Conservation (phyloP, 2,329 filamentous ascomycete species). For the Cladorrhinum sp. region DNA sequence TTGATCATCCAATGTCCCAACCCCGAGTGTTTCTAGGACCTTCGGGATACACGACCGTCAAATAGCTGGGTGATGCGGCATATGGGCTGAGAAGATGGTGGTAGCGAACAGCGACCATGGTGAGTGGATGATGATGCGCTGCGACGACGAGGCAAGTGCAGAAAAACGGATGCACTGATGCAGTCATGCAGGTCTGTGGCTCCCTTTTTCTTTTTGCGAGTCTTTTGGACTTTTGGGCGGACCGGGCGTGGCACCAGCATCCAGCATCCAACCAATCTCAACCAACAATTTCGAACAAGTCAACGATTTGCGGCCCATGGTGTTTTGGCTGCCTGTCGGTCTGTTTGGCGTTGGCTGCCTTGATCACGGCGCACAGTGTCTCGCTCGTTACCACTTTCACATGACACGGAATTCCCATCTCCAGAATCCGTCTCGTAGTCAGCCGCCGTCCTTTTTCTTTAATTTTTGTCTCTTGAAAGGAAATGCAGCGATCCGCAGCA, state of each 20-base stretch:
- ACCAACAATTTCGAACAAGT: background rate
- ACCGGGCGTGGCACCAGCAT: no score
- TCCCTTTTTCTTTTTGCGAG: background rate
- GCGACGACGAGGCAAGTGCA: background rate
- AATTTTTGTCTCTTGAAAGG: no score
- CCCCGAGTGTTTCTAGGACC: background rate
- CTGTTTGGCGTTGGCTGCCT: background rate
- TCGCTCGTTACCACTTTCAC: background rate
- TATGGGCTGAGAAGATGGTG: background rate
- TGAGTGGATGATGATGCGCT: background rate
- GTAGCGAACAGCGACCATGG: background rate
- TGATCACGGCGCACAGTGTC: background rate
- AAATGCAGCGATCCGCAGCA: conserved; percentile 9
- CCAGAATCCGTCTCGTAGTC: no score
- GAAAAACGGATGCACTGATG: background rate
- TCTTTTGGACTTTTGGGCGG: no score
- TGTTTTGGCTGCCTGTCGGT: background rate
- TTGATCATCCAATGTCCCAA: background rate
- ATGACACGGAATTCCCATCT: no score
- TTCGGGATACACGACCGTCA: conserved; percentile 1
- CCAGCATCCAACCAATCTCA: no score
- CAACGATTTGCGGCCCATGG: background rate
- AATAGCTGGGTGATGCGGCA: background rate
- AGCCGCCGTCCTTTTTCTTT: no score
- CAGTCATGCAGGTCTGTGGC: background rate